These are phyloP conservation scores for Scolecobasidium constrictum DNA, from an alignment of 2,329 filamentous ascomycete species.

Conservation along the genomic window DNA sequence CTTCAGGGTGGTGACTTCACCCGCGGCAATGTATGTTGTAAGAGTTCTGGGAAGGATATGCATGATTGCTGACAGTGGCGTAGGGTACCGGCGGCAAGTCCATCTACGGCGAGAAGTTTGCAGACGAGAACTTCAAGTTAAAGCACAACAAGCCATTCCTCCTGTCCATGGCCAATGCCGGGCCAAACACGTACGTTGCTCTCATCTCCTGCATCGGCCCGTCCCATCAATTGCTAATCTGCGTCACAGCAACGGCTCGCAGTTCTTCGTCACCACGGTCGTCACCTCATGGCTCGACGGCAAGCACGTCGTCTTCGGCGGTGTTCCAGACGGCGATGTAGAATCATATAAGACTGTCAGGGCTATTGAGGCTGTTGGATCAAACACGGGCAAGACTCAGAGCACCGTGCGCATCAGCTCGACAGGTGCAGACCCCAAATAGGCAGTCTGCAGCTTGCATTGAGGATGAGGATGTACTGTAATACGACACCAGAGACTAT, in stretches of 20 bases:
- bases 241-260: slow-evolving; percentile 50
- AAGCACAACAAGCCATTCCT: slow-evolving; percentile 67
- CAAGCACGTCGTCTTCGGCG: slow-evolving; percentile 77
- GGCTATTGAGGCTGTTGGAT: slow-evolving; percentile 49
- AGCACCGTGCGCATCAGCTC: slow-evolving; percentile 41
- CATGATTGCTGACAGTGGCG: background rate
- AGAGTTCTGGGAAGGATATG: no score
- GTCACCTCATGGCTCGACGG: slow-evolving; percentile 60
- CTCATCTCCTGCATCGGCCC: background rate
- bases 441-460: slow-evolving; percentile 1
- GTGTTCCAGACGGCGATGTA: slow-evolving; percentile 47
- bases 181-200: slow-evolving; percentile 70
- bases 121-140: slow-evolving; percentile 79
- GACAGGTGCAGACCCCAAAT: slow-evolving; percentile 36
- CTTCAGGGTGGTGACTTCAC: slow-evolving; percentile 95
- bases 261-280: slow-evolving; percentile 64
- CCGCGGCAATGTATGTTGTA: slow-evolving; percentile 65
- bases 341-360: slow-evolving; percentile 43
- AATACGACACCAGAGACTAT: background rate
- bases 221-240: slow-evolving; percentile 6
- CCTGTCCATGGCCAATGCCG: slow-evolving; percentile 92
- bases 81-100: slow-evolving; percentile 86
- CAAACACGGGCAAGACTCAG: slow-evolving; percentile 41
- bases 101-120: slow-evolving; percentile 92
- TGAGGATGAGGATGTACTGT: background rate